A percentile compares a stretch with the other conserved stretches of the same genome.
phyloP scores from a whole-genome alignment of 176 grass and related monocot species.

The Ananas comosus region DNA sequence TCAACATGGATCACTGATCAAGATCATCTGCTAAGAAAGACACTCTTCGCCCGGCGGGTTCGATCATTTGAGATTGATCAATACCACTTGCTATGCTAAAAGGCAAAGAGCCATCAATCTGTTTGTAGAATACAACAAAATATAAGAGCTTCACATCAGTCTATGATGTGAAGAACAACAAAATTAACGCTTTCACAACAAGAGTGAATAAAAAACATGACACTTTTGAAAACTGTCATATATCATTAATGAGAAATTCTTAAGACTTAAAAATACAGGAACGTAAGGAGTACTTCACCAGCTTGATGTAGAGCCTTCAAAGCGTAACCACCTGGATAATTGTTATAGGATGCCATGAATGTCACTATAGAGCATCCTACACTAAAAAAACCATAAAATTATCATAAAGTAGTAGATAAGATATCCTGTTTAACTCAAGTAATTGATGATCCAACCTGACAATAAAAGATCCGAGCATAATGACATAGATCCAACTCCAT shows the following conservation, averaged over 20 bases:
- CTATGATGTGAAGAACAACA: background rate
- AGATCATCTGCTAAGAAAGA: too few species aligned
- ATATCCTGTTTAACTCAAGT: background rate
- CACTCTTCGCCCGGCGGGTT: too few species aligned
- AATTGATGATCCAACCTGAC: slow-evolving; percentile 43
- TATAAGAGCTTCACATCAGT: background rate
- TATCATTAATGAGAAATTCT: background rate
- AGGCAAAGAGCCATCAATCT: too few species aligned
- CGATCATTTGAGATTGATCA: too few species aligned
- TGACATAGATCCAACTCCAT: slow-evolving; percentile 70
- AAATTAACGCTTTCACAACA: background rate
- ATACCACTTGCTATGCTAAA: too few species aligned
- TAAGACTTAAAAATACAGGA: background rate
- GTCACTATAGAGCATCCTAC: slow-evolving; percentile 66
- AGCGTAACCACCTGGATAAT: slow-evolving; percentile 95
- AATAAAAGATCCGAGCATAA: slow-evolving; percentile 73
- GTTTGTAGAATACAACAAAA: too few species aligned
- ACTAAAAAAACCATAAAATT: slow-evolving; percentile 47
- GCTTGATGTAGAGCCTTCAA: slow-evolving; percentile 72
- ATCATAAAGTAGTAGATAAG: slow-evolving; percentile 17
- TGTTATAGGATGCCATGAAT: slow-evolving; percentile 89
- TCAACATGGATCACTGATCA: too few species aligned
- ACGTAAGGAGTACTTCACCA: slow-evolving; percentile 34
- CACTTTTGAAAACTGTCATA: background rate
- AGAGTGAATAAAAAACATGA: background rate